Evolutionary conservation across 352 stramenopile species (phyloP).

Genomic region (Globisporangium paddicum): DNA sequence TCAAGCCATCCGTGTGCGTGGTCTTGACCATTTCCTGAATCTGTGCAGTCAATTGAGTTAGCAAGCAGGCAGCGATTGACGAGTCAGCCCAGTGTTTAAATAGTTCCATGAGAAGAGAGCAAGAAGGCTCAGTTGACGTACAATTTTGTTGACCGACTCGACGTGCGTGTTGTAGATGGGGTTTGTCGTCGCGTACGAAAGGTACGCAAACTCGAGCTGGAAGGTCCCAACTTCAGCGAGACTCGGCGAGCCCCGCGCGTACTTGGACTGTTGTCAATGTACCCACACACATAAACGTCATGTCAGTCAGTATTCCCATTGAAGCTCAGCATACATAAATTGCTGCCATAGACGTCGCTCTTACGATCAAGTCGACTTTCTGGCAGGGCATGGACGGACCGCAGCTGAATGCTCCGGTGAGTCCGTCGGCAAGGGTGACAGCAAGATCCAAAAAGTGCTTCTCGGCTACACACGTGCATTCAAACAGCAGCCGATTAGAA

Average conservation of each 20-base stretch:
- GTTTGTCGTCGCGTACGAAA: conserved; percentile 32
- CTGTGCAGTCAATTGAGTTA: conserved; percentile 8
- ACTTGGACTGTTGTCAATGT: background rate
- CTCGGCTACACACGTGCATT: conserved; percentile 16
- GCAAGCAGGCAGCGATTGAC: background rate
- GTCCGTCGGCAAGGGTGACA: conserved; percentile 23
- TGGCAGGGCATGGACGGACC: conserved; percentile 29
- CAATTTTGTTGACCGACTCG: conserved; percentile 35
- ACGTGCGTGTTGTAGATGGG: conserved; percentile 28
- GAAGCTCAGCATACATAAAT: background rate
- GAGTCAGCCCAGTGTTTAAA: background rate
- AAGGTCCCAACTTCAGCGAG: conserved; percentile 52
- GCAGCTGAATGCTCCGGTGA: conserved; percentile 34
- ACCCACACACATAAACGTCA: background rate
- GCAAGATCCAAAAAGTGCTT: conserved; percentile 42
- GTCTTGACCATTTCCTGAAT: conserved; percentile 23
- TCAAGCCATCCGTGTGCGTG: conserved; percentile 33
- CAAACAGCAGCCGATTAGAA: background rate
- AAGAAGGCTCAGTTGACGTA: conserved; percentile 12
- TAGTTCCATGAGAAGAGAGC: background rate
- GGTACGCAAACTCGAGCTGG: conserved; percentile 63
- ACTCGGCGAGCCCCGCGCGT: conserved; percentile 12
- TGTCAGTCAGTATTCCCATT: background rate
- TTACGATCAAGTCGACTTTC: conserved; percentile 36
- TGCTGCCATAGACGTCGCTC: background rate